Conservation (phyloP, 768 basidiomycete genomes). For the Trametes maxima region DNA sequence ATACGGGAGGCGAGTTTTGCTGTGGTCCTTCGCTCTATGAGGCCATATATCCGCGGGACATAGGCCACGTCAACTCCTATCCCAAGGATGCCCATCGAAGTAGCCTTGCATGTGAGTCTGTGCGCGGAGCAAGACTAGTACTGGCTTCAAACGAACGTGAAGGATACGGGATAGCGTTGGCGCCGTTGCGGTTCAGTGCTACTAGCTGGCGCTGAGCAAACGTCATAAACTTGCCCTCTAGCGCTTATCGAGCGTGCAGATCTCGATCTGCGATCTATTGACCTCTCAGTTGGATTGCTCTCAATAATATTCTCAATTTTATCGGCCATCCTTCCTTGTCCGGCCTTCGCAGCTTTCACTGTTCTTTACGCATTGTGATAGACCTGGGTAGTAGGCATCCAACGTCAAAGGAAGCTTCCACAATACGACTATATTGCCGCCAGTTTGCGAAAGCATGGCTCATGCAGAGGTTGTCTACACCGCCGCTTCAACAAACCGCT, state of each 20-base stretch:
- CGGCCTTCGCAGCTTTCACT: too few relatives aligned
- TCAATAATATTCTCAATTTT: not conserved
- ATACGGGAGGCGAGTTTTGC: constrained; percentile 60
- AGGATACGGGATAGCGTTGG: too few relatives aligned
- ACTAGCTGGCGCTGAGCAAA: too few relatives aligned
- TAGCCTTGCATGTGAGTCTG: not conserved
- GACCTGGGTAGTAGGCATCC: too few relatives aligned
- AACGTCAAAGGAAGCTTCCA: too few relatives aligned
- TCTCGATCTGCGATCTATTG: constrained; percentile 11
- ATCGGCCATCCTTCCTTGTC: not conserved
- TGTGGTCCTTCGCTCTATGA: constrained; percentile 53
- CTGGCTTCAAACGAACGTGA: too few relatives aligned
- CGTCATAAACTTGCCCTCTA: too few relatives aligned
- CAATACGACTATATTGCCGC: too few relatives aligned
- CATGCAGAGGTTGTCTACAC: constrained; percentile 42
- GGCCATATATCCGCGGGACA: constrained; percentile 60
- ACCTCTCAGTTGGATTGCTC: not conserved
- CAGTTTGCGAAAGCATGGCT: constrained; percentile 8
- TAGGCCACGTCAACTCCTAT: constrained; percentile 58
- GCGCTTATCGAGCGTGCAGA: too few relatives aligned
- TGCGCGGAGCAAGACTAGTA: too few relatives aligned
- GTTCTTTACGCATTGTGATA: too few relatives aligned
- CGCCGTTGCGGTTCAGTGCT: too few relatives aligned
- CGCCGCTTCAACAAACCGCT: constrained; percentile 51
- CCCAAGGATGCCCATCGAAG: constrained; percentile 54